Percentiles rank a stretch among this genome's conserved stretches.
phyloP scores from a whole-genome alignment of 2,329 filamentous ascomycete genomes.

The Beauveria asiatica region DNA sequence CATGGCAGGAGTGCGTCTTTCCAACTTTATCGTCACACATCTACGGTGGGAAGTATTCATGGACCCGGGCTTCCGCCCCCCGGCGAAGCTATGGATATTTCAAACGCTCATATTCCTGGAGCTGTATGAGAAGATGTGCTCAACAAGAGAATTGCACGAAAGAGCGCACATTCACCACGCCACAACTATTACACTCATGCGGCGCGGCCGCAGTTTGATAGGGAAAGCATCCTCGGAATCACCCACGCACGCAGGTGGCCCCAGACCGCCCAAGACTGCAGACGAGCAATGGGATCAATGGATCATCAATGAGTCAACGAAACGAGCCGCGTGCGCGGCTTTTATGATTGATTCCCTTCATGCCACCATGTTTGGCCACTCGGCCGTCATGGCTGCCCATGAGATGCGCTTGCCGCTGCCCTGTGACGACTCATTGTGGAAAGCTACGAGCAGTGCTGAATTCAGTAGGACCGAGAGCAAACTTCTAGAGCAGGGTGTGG shows the following conservation, averaged over 20 bases:
- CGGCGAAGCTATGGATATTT: slow-evolving; percentile 93
- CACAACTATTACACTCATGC: slow-evolving; percentile 91
- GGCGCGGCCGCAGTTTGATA: slow-evolving; percentile 82
- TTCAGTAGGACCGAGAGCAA: slow-evolving; percentile 77
- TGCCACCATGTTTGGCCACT: slow-evolving; percentile 96
- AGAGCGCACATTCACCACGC: slow-evolving; percentile 94
- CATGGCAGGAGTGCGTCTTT: slow-evolving; percentile 69
- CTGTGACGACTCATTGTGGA: slow-evolving; percentile 90
- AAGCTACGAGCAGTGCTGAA: slow-evolving; percentile 77
- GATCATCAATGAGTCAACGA: slow-evolving; percentile 89
- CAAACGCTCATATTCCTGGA: slow-evolving; percentile 84
- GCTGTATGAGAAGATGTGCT: slow-evolving; percentile 97
- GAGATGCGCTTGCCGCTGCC: slow-evolving; percentile 87
- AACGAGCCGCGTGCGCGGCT: slow-evolving; percentile 82
- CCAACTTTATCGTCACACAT: slow-evolving; percentile 87
- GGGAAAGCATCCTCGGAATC: slow-evolving; percentile 79
- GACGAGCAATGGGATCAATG: slow-evolving; percentile 95
- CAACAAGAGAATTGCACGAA: slow-evolving; percentile 83
- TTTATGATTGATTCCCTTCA: slow-evolving; percentile 95
- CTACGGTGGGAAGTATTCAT: slow-evolving; percentile 95
- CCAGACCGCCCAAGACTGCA: slow-evolving; percentile 56
- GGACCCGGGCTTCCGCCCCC: slow-evolving; percentile 79
- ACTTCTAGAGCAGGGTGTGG: slow-evolving; percentile 71
- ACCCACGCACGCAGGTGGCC: slow-evolving; percentile 65
- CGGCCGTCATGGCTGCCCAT: slow-evolving; percentile 92